Base-by-base conservation (phyloP, 495 filamentous ascomycete species). In the Hypoxylon fuscum region DNA sequence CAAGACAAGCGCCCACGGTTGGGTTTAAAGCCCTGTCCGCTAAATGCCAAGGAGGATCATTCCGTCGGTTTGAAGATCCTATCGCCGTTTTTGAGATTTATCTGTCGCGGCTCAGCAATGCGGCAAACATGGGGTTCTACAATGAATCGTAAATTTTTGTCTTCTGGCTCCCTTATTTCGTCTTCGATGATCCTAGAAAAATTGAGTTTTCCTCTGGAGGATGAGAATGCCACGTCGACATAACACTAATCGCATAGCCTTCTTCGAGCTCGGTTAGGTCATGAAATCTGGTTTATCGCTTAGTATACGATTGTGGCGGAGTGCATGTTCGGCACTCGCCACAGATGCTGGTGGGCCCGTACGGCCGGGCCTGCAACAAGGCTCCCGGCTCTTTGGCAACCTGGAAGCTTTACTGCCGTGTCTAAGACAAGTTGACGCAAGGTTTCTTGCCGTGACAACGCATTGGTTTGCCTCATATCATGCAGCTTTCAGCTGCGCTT, bases 1-100 rank as follows among this genome's bases (percentile, higher is more conserved):
- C 62, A 34, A 42, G 46, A 61, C 64, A 62, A 72, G 71, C 74
- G 73, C 65, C 68, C 58, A 64, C 69, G 68, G 73, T 76, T 77
- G 75, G 74, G 51, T 53, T 47, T 48, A 50, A 25, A 55, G 25
- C 66, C 66, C 58, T 66, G 65, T 20, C 23, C 23, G 55, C 44
- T 38, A 35, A 35, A n/a, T 68, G 61, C 62, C 53, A 65, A 72
- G 59, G 58, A 66, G 56, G 55, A 69, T 64, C 70, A 59, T 70
- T 68, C 68, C 68, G 69, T 61, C 51, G 42, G 32, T 55, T 46
- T 17, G 55, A 53, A 49, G 45, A 54, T 61, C 57, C 55, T 65
- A 34, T 54, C 51, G 25, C 52, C 43, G 43, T 25, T 50, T 29
- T 35, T 35, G 40, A 44, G 55, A 32, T 44, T 51, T 17, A 12